These are phyloP conservation scores for Suillus paluster DNA, from an alignment of 768 basidiomycete species.

Conservation along the genomic window DNA sequence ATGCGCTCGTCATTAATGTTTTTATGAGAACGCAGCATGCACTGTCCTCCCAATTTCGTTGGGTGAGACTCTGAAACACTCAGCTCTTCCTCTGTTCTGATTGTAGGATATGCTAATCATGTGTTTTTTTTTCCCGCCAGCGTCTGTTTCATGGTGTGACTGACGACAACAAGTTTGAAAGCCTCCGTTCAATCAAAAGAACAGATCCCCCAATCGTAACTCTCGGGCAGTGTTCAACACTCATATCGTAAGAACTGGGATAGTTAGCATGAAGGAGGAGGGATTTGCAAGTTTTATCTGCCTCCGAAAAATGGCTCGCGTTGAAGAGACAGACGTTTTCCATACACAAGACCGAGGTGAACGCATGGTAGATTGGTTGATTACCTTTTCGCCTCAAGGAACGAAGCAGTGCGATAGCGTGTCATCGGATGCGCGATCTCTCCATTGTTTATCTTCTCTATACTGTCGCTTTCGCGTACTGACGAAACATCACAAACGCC, in stretches of 20 bases:
- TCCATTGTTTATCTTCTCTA: not conserved
- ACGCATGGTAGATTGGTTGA: conserved; percentile 27
- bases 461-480: conserved; percentile 6
- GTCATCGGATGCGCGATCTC: too few relatives aligned
- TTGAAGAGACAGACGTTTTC: conserved; percentile 78
- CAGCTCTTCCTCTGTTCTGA: not conserved
- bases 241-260: conserved; percentile 68
- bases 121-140: conserved; percentile 45
- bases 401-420: not conserved
- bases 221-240: conserved; percentile 38
- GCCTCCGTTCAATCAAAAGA: not conserved
- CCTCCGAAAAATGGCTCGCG: conserved; percentile 87
- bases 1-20: conserved; percentile 79
- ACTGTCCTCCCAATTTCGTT: conserved; percentile 94
- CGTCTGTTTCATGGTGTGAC: conserved; percentile 89
- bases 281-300: conserved; percentile 92
- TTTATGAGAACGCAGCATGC: conserved; percentile 88
- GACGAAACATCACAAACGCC: conserved; percentile 43
- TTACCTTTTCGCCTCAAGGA: conserved; percentile 2
- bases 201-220: conserved; percentile 62
- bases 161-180: conserved; percentile 69
- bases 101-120: not conserved
- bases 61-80: conserved; percentile 60
- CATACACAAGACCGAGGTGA: conserved; percentile 92
- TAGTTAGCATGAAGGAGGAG: conserved; percentile 91